Percentiles rank a stretch among this genome's conserved stretches.
These are phyloP conservation scores for Oehlia diaphana DNA, from an alignment of 192 early-diverging fungal species.

Conservation along the genomic window DNA sequence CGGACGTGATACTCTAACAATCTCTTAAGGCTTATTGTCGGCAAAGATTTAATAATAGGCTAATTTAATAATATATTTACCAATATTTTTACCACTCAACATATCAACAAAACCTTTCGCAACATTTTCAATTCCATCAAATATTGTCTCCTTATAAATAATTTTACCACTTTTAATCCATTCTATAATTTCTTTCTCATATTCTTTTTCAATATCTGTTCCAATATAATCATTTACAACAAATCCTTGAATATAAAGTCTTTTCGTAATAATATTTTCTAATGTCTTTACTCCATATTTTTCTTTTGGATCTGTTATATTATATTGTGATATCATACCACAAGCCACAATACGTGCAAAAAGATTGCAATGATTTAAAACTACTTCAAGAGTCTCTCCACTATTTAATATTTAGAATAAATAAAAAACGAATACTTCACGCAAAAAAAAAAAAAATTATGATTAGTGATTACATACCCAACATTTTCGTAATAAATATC, in stretches of 20 bases:
- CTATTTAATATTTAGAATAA: background rate
- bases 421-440: background rate
- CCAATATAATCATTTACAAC: slow-evolving; percentile 46
- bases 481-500: slow-evolving; percentile 88
- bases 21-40: too few relatives aligned
- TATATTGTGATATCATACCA: slow-evolving; percentile 79
- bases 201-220: slow-evolving; percentile 18
- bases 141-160: slow-evolving; percentile 32
- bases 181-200: slow-evolving; percentile 32
- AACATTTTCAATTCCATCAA: slow-evolving; percentile 39
- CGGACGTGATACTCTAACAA: too few relatives aligned
- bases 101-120: slow-evolving; percentile 62
- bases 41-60: slow-evolving; percentile 5
- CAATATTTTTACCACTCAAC: slow-evolving; percentile 69
- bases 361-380: slow-evolving; percentile 60
- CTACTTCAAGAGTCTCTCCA: slow-evolving; percentile 76
- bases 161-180: slow-evolving; percentile 39
- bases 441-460: background rate
- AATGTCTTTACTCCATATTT: slow-evolving; percentile 64
- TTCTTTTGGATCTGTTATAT: slow-evolving; percentile 38
- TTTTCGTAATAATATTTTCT: slow-evolving; percentile 51
- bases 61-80: slow-evolving; percentile 63
- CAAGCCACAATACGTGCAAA: slow-evolving; percentile 68
- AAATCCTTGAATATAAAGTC: slow-evolving; percentile 63
- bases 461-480: slow-evolving; percentile 35